phyloP scores from a whole-genome alignment of 2,329 filamentous ascomycete species.

The Neofusicoccum sp. region DNA sequence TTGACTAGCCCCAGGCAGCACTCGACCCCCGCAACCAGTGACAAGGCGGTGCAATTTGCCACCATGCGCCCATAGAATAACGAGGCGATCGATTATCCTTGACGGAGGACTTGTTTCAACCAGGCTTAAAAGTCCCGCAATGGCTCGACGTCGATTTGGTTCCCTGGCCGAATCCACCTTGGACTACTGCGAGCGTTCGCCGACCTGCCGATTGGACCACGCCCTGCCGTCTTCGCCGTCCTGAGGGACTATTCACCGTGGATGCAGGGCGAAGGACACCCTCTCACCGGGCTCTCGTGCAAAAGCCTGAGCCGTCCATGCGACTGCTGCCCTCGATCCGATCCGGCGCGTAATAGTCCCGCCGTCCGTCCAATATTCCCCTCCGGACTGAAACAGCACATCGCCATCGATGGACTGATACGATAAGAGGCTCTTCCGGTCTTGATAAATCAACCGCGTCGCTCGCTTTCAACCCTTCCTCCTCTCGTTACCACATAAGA shows the following conservation, averaged over 20 bases:
- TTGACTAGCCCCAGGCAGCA: not conserved
- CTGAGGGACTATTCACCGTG: not conserved
- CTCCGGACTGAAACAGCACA: not conserved
- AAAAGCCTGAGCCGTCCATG: not conserved
- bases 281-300: not conserved
- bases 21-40: not conserved
- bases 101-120: not conserved
- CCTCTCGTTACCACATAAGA: not conserved
- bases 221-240: not conserved
- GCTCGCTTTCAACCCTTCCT: not conserved
- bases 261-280: not conserved
- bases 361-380: not conserved
- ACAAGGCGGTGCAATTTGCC: conserved; percentile 3
- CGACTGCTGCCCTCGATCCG: not conserved
- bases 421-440: not conserved
- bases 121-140: not conserved
- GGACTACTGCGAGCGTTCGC: not conserved
- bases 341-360: not conserved
- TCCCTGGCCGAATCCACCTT: not conserved
- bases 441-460: not conserved
- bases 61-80: not conserved
- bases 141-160: not conserved
- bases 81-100: not conserved
- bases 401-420: not conserved
- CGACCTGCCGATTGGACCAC: not conserved